Percentiles rank a stretch among this genome's conserved stretches.
Evolutionary conservation across 2,329 filamentous ascomycete genomes (phyloP).

Genomic region (Ophiocordyceps camponoti-rufipedis): DNA sequence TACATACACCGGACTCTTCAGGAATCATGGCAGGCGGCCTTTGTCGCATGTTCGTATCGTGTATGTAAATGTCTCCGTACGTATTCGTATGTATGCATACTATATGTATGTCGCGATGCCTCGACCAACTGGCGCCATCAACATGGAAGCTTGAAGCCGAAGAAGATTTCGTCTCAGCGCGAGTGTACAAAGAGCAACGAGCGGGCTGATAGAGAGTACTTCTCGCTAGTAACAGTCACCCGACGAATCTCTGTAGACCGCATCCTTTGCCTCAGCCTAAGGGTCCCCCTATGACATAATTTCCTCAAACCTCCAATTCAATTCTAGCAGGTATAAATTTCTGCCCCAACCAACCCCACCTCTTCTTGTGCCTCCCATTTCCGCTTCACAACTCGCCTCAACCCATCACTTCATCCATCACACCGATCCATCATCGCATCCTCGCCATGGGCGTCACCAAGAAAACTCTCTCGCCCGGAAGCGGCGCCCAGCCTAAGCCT

Average conservation of each 20-base stretch:
- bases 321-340: not conserved
- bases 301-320: not conserved
- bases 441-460: conserved; percentile 54
- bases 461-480: conserved; percentile 42
- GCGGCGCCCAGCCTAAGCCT: conserved; percentile 36
- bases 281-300: not conserved
- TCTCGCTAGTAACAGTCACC: not conserved
- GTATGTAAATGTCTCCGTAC: not conserved
- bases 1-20: too few species aligned
- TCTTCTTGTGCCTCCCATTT: not conserved
- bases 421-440: not conserved
- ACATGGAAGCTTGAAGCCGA: not conserved
- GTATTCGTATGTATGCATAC: too few species aligned
- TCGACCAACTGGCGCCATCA: too few species aligned
- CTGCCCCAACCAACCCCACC: not conserved
- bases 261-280: not conserved
- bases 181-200: too few species aligned
- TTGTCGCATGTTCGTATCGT: too few species aligned
- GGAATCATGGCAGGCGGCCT: too few species aligned
- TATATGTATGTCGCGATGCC: too few species aligned
- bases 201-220: not conserved
- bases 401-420: not conserved
- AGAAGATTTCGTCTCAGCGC: not conserved
- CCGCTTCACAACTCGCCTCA: not conserved
- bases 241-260: not conserved